Evolutionary conservation across 2,329 filamentous ascomycete genomes (phyloP), one percentile per base, ranked within the genome.

Genomic region (Ophiobolus disseminans): DNA sequence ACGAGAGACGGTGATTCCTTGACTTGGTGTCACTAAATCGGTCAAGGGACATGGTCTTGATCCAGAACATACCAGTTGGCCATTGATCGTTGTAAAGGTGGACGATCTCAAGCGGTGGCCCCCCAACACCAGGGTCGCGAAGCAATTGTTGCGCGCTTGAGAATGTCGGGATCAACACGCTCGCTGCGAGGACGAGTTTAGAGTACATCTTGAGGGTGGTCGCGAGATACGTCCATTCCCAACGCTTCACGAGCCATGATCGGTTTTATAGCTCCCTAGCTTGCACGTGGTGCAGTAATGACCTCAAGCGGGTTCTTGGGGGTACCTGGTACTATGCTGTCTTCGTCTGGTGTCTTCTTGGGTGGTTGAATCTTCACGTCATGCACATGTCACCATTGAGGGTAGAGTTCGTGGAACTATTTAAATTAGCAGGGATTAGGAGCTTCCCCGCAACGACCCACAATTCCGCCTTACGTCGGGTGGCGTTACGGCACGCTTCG

Each of bases 21-120:
- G 13, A 7, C n/a, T 10, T 3, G 30, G 7, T 7, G 23, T 26
- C 23, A 7, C 23, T 7, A 26, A 26, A 11, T 26, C 23, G 7
- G 23, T 26, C 23, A n/a, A n/a, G n/a, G n/a, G n/a, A n/a, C n/a
- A n/a, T n/a, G n/a, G n/a, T n/a, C n/a, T n/a, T n/a, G n/a, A n/a
- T 9, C 25, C n/a, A 5, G 19, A 9, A 32, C 11, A 26, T 45
- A 54, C 74, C 74, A 22, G 77, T 78, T 13, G 69, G 78, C 73
- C 75, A 82, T 58, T 81, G 73, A 55, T 80, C 77, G 43, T 79
- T 75, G 54, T 80, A 82, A 8, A 80, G 64, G 63, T 82, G 79
- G 1, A 77, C 73, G 21, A 80, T 50, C 50, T 82, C 79, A 5
- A 80, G 66, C 11, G 71, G 50, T 10, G 78, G 77, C 1, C 79